Conservation (phyloP, 768 basidiomycete species). For the Flagelloscypha sp. region DNA sequence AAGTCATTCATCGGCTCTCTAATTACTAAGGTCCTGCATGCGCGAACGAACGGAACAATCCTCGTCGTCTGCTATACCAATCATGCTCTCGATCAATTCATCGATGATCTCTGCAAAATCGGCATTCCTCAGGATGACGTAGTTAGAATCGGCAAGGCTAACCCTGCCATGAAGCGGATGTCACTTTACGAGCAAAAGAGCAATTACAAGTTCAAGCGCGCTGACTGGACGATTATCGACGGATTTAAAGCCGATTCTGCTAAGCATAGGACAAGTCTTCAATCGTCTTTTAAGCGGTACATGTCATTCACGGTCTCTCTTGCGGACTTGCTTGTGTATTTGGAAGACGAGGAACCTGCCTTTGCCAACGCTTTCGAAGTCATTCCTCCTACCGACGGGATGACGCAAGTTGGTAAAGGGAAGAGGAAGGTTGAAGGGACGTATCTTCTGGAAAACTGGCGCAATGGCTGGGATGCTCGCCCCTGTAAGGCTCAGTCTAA, state of each 20-base stretch:
- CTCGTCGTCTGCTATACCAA: slow-evolving; percentile 41
- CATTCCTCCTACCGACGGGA: slow-evolving; percentile 21
- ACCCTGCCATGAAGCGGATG: slow-evolving; percentile 20
- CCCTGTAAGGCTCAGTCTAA: slow-evolving; percentile 14
- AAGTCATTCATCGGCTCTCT: slow-evolving; percentile 42
- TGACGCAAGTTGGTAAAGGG: slow-evolving; percentile 22
- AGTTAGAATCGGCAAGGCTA: slow-evolving; percentile 32
- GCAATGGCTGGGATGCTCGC: slow-evolving; percentile 22
- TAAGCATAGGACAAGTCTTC: slow-evolving; percentile 9
- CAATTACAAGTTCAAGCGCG: slow-evolving; percentile 10
- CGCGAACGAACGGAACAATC: slow-evolving; percentile 24
- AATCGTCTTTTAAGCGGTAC: slow-evolving; percentile 12
- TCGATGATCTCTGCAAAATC: slow-evolving; percentile 32
- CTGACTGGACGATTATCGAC: slow-evolving; percentile 23
- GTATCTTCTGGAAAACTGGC: slow-evolving; percentile 28
- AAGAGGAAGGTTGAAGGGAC: slow-evolving; percentile 14
- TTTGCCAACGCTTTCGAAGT: slow-evolving; percentile 26
- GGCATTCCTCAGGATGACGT: slow-evolving; percentile 25
- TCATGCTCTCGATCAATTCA: slow-evolving; percentile 40
- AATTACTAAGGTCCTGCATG: slow-evolving; percentile 32
- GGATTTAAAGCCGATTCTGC: slow-evolving; percentile 10
- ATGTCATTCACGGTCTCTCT: slow-evolving; percentile 8
- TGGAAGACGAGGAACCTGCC: slow-evolving; percentile 28
- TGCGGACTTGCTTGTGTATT: slow-evolving; percentile 19
- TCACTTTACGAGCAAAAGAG: slow-evolving; percentile 19